Percentiles rank a stretch among this genome's conserved stretches.
These are phyloP conservation scores for Sarocladium kiliense DNA, from an alignment of 2,329 filamentous ascomycete species.

Conservation along the genomic window DNA sequence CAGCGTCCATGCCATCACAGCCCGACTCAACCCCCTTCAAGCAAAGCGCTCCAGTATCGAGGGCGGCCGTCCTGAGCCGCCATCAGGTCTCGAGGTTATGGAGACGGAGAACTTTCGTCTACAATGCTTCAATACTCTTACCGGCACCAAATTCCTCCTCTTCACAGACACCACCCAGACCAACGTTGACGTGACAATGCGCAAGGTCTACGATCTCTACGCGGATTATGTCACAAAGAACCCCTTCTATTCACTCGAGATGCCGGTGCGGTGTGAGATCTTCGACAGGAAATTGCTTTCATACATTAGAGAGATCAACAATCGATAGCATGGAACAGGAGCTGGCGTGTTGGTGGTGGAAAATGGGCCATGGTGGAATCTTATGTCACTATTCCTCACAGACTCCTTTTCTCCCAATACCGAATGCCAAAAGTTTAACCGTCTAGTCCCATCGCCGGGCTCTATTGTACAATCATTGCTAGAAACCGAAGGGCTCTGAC, in stretches of 20 bases:
- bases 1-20: slow-evolving; percentile 65
- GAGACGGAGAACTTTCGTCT: slow-evolving; percentile 92
- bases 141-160: slow-evolving; percentile 90
- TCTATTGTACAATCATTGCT: slow-evolving; percentile 27
- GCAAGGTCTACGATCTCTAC: slow-evolving; percentile 89
- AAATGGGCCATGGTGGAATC: background rate
- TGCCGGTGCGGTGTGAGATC: slow-evolving; percentile 92
- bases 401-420: background rate
- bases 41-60: slow-evolving; percentile 28
- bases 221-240: slow-evolving; percentile 99
- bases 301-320: slow-evolving; percentile 72
- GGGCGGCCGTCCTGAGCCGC: slow-evolving; percentile 51
- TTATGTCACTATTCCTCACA: background rate
- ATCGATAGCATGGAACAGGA: slow-evolving; percentile 31
- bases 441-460: slow-evolving; percentile 15
- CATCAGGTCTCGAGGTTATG: slow-evolving; percentile 83
- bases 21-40: slow-evolving; percentile 55
- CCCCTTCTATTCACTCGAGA: slow-evolving; percentile 96
- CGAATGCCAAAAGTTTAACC: background rate
- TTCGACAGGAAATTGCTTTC: slow-evolving; percentile 83
- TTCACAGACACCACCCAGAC: slow-evolving; percentile 88
- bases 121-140: slow-evolving; percentile 93
- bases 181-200: slow-evolving; percentile 79
- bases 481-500: slow-evolving; percentile 27
- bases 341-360: background rate